Evolutionary conservation across 202 grass and related monocot species (phyloP), one percentile per base, ranked within the genome.

Genomic region (Carex arenaria): DNA sequence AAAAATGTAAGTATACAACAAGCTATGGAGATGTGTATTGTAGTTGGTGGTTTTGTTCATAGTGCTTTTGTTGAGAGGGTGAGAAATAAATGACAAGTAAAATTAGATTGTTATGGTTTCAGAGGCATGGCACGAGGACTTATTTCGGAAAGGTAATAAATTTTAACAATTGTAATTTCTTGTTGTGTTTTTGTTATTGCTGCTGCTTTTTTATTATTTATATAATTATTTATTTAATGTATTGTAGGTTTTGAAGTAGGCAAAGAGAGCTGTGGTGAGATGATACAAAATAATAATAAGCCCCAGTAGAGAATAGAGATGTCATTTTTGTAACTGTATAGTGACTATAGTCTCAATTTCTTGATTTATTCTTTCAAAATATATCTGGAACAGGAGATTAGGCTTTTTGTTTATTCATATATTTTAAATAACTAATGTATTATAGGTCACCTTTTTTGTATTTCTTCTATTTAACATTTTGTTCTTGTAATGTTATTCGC

Each of bases 361-460:
- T 67, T 30, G 22, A 49, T 82, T 82, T 52, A 22, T 67, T 82
- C 38, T 67, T 80, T 82, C 47, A 17, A 49, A 63, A 64, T 10
- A 26, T 26, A 64, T 61, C 61, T 55, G 79, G 40, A 82, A 22
- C 40, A 61, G 45, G 57, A 82, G 26, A 67, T 51, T 66, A 68
- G 34, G 2, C 12, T 22, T 80, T 68, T 34, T 81, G 34, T 82
- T 82, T 82, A 62, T 80, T 80, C 78, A 80, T 80, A 26, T 26
- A 28, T 82, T 67, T 65, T 82, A 42, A 18, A 66, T 66, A 67
- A 65, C 62, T 71, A 64, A 18, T 82, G 79, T 82, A 82, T 82
- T 55, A 82, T 82, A 82, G 79, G 63, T 18, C 23, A 28, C 40
- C 72, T 74, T 54, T 12, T 56, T 57, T 76, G 72, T 76, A 76